These are phyloP conservation scores for Penicillium alfredii DNA, from an alignment of 495 filamentous ascomycete genomes.

Conservation along the genomic window DNA sequence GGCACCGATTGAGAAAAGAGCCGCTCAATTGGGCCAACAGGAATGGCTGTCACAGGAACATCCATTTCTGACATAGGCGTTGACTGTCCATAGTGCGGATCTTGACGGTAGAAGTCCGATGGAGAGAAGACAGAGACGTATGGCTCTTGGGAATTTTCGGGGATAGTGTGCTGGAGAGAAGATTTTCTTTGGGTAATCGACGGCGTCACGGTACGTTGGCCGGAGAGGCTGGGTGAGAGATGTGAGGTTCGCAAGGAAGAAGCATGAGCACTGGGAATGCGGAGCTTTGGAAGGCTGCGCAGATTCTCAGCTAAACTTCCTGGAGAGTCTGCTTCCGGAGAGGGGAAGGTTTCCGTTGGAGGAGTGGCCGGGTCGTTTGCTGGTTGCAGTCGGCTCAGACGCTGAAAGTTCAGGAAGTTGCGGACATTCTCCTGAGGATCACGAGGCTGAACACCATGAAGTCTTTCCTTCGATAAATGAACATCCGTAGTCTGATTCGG, in stretches of 20 bases:
- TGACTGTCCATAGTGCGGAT: constrained; percentile 57
- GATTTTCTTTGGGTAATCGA: background rate
- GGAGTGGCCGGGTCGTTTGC: constrained; percentile 37
- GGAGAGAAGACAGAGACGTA: background rate
- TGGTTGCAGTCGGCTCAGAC: constrained; percentile 39
- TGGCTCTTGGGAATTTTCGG: background rate
- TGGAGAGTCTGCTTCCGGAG: constrained; percentile 31
- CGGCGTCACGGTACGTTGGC: background rate
- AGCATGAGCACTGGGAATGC: constrained; percentile 38
- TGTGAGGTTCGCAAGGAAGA: background rate
- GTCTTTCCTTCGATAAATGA: constrained; percentile 62
- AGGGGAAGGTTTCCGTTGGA: constrained; percentile 45
- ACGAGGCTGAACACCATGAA: constrained; percentile 57
- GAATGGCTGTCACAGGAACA: constrained; percentile 73
- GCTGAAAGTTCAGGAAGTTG: constrained; percentile 79
- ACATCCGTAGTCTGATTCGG: constrained; percentile 50
- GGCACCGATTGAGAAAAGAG: constrained; percentile 82
- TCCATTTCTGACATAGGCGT: constrained; percentile 89
- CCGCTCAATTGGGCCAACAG: constrained; percentile 61
- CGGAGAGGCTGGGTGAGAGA: constrained; percentile 1
- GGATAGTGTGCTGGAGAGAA: background rate
- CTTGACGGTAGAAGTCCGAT: constrained; percentile 13
- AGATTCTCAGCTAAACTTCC: constrained; percentile 39
- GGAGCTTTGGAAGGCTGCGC: constrained; percentile 51
- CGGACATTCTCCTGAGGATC: constrained; percentile 91